phyloP scores from a whole-genome alignment of 1,139 yeast species.

The Debaryomyces singareniensis region DNA sequence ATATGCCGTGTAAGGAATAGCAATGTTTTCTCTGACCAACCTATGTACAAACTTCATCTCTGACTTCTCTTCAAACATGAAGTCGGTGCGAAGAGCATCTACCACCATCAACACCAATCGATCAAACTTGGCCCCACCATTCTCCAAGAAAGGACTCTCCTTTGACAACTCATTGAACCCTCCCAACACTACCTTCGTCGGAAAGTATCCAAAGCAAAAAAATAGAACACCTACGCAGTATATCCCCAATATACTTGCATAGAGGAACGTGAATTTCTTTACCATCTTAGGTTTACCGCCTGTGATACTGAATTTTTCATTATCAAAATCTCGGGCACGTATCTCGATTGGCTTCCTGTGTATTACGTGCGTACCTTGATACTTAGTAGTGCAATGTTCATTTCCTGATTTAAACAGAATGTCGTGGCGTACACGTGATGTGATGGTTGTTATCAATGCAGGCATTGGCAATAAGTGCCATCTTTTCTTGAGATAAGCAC shows the following conservation, averaged over 20 bases:
- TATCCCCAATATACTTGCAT: not conserved
- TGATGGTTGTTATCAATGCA: too few relatives aligned
- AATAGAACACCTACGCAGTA: constrained; percentile 48
- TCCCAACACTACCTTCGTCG: constrained; percentile 67
- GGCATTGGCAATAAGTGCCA: too few relatives aligned
- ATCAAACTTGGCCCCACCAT: constrained; percentile 47
- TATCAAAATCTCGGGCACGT: too few relatives aligned
- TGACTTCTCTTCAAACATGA: constrained; percentile 62
- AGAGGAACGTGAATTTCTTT: too few relatives aligned
- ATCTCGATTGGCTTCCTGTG: too few relatives aligned
- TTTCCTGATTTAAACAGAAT: too few relatives aligned
- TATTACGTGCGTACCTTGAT: too few relatives aligned
- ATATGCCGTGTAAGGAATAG: constrained; percentile 83
- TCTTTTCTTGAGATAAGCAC: too few relatives aligned
- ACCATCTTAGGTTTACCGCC: too few relatives aligned
- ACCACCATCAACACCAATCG: constrained; percentile 76
- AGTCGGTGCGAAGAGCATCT: constrained; percentile 90
- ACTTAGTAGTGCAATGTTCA: too few relatives aligned
- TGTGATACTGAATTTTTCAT: too few relatives aligned
- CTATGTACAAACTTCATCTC: constrained; percentile 60
- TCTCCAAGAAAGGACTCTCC: constrained; percentile 14
- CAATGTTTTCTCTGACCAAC: constrained; percentile 60
- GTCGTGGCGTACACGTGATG: too few relatives aligned
- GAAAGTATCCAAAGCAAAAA: constrained; percentile 83
- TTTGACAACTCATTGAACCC: constrained; percentile 40